phyloP scores from a whole-genome alignment of 768 basidiomycete genomes.

The Xerocomellus dryophilus region DNA sequence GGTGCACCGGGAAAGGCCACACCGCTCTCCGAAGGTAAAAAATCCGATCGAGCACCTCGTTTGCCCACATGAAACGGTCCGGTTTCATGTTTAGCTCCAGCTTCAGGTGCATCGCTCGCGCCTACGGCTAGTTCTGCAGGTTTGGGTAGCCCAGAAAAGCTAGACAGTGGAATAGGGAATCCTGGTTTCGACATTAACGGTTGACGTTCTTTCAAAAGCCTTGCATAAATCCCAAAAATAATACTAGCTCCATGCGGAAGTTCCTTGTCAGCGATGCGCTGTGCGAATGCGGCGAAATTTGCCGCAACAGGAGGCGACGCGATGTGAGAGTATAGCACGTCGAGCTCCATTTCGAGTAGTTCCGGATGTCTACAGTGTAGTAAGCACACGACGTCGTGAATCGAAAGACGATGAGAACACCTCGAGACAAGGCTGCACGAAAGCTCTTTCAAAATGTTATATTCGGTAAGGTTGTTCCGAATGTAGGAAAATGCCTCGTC shows the following conservation, averaged over 20 bases:
- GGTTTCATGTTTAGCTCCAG: background rate
- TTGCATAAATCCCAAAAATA: slow-evolving; percentile 17
- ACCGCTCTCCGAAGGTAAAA: no score
- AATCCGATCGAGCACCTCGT: no score
- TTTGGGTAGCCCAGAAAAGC: no score
- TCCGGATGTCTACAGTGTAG: slow-evolving; percentile 4
- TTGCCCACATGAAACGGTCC: background rate
- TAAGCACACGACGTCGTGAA: background rate
- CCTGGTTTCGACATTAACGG: background rate
- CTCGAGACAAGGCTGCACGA: slow-evolving; percentile 19
- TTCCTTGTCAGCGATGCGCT: slow-evolving; percentile 17
- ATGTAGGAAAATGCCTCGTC: slow-evolving; percentile 17
- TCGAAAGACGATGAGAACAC: background rate
- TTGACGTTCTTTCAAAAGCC: slow-evolving; percentile 8
- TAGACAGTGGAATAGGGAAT: background rate
- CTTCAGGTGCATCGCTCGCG: background rate
- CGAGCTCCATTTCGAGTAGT: slow-evolving; percentile 17
- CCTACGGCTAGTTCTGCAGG: no score
- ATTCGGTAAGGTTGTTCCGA: slow-evolving; percentile 11
- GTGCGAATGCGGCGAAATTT: slow-evolving; percentile 9
- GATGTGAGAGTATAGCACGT: slow-evolving; percentile 10
- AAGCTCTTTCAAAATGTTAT: slow-evolving; percentile 26
- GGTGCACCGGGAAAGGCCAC: no score
- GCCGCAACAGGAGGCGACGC: slow-evolving; percentile 2
- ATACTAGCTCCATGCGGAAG: slow-evolving; percentile 21